Percentiles rank a stretch among this genome's conserved stretches.
Evolutionary conservation across 495 filamentous ascomycete species (phyloP).

Genomic region (Talaromyces proteolyticus): DNA sequence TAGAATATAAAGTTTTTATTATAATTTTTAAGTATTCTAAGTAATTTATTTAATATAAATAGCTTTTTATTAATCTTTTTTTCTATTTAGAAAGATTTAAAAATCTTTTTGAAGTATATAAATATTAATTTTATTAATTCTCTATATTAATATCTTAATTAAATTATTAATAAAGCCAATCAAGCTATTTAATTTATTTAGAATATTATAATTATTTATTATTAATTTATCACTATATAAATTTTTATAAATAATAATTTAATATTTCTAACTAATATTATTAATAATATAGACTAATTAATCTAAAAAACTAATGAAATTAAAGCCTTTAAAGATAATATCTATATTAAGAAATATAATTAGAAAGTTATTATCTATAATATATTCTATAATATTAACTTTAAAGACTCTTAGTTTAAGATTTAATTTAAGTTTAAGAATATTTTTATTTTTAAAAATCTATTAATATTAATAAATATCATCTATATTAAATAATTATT

Average conservation of each 20-base stretch:
- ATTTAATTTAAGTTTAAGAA: conserved; percentile 4
- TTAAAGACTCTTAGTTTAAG: neutral
- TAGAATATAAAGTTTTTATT: conserved; percentile 3
- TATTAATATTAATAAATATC: conserved; percentile 5
- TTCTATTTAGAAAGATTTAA: neutral
- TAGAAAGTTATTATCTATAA: neutral
- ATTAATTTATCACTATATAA: conserved; percentile 10
- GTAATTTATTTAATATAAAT: neutral
- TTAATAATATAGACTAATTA: conserved; percentile 4
- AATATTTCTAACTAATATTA: conserved; percentile 4
- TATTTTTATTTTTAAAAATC: conserved; percentile 6
- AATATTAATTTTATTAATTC: conserved; percentile 4
- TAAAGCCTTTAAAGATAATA: neutral
- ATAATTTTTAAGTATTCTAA: conserved; percentile 4
- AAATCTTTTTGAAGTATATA: conserved; percentile 3
- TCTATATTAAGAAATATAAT: neutral
- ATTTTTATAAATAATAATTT: conserved; percentile 6
- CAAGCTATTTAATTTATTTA: too few relatives aligned
- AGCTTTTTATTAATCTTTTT: conserved; percentile 7
- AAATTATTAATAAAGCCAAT: too few relatives aligned
- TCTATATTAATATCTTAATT: too few relatives aligned
- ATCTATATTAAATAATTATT: conserved; percentile 7
- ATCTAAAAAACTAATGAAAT: neutral
- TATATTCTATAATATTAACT: conserved; percentile 3
- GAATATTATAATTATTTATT: conserved; percentile 5